These are phyloP conservation scores for Wickerhamiella nectarea DNA, from an alignment of 805 yeast species.

Conservation along the genomic window DNA sequence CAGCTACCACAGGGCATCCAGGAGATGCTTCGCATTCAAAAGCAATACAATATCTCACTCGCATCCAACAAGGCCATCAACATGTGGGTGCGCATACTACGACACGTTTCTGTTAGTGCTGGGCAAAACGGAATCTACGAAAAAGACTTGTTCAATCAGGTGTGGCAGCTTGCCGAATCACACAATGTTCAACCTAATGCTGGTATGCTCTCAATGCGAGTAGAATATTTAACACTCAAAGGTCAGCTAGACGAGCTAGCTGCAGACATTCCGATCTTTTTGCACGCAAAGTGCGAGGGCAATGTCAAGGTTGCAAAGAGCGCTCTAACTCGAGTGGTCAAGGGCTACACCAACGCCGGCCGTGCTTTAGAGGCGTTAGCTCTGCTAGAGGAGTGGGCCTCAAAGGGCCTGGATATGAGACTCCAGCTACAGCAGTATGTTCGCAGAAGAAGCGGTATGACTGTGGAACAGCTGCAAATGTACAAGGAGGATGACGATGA, in stretches of 20 bases:
- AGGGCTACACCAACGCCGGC: conserved; percentile 17
- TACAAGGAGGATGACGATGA: conserved; percentile 21
- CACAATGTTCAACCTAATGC: conserved; percentile 11
- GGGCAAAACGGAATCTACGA: conserved; percentile 14
- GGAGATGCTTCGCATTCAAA: conserved; percentile 12
- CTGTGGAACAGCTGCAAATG: conserved; percentile 15
- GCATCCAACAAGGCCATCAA: conserved; percentile 11
- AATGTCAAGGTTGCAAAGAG: neutral
- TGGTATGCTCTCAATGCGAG: conserved; percentile 15
- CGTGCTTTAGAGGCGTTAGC: conserved; percentile 15
- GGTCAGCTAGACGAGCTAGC: conserved; percentile 16
- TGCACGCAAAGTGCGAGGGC: neutral
- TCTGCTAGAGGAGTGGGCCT: conserved; percentile 15
- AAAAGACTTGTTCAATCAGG: conserved; percentile 10
- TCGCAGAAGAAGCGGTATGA: conserved; percentile 12
- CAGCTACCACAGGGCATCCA: conserved; percentile 18
- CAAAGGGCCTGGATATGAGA: conserved; percentile 15
- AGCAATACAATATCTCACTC: conserved; percentile 15
- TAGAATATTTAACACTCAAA: conserved; percentile 14
- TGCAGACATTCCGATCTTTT: conserved; percentile 11
- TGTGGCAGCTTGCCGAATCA: conserved; percentile 11
- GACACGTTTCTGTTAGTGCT: conserved; percentile 14
- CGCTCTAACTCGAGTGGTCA: conserved; percentile 12
- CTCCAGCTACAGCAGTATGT: conserved; percentile 13
- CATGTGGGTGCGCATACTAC: conserved; percentile 20